Evolutionary conservation across 2,329 filamentous ascomycete species (phyloP).

Genomic region (Fusarium oligoseptatum): DNA sequence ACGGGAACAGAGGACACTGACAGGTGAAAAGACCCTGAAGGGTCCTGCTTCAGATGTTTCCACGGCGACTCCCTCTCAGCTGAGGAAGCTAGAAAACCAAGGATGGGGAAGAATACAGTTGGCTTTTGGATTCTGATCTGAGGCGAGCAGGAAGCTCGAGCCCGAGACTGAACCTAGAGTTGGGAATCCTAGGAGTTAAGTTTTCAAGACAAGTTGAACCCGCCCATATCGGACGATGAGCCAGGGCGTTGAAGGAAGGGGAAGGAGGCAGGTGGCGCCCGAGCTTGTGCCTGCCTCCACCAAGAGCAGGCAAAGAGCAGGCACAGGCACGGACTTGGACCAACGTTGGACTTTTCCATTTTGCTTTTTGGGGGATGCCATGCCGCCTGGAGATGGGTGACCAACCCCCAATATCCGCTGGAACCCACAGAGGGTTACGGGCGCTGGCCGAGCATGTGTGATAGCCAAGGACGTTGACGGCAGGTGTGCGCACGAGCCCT

Average conservation of each 20-base stretch:
- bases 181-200: slow-evolving; percentile 21
- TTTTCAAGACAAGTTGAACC: slow-evolving; percentile 16
- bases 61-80: slow-evolving; percentile 12
- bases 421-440: slow-evolving; percentile 6
- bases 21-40: slow-evolving; percentile 8
- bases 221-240: slow-evolving; percentile 38
- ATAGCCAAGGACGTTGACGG: slow-evolving; percentile 10
- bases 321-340: background rate
- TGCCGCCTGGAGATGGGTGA: background rate
- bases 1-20: slow-evolving; percentile 3
- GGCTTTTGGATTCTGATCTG: slow-evolving; percentile 25
- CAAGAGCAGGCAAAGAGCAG: background rate
- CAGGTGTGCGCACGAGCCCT: slow-evolving; percentile 18
- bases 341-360: background rate
- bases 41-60: slow-evolving; percentile 9
- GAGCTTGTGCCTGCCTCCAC: background rate
- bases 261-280: background rate
- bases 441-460: slow-evolving; percentile 11
- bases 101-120: slow-evolving; percentile 15
- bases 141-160: slow-evolving; percentile 33
- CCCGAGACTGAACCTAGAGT: slow-evolving; percentile 34
- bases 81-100: slow-evolving; percentile 18
- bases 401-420: slow-evolving; percentile 4
- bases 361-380: background rate
- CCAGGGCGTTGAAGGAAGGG: background rate